Evolutionary conservation across 495 filamentous ascomycete genomes (phyloP), one percentile per base, ranked within the genome.

Genomic region (Platismatia glauca): DNA sequence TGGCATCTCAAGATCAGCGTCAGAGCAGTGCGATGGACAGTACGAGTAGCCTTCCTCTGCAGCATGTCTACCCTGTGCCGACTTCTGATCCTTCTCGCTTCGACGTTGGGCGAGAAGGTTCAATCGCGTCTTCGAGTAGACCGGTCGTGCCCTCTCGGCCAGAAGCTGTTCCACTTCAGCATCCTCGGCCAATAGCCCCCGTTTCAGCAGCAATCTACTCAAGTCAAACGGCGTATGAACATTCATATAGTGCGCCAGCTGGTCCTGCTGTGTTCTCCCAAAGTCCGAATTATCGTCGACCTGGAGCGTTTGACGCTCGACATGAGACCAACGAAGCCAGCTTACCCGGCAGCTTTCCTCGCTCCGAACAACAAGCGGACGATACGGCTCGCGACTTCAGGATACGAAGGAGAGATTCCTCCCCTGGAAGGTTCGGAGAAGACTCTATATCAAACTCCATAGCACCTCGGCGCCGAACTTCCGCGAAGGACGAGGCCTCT

Each of bases 31-130:
- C 64, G 7, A 68, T 70, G 59, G 74, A 68, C 57, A 73, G 73
- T 46, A 62, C 64, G 31, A 75, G 69, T 33, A 74, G 72, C 58
- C 73, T 81, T 55, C 68, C 66, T 7, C 48, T 70, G 9, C 78
- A 79, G 61, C 74, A 79, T 48, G 74, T 81, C 69, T 71, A 77
- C 74, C 84, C 87, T 12, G 68, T 86, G 43, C 78, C 85, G 33
- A 88, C 84, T 27, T 78, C 78, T 15, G 86, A 89, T 68, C 82
- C 82, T 6, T 74, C 74, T 37, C 79, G 76, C 46, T 87, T 83
- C 66, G 85, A 86, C 58, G 80, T 75, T 62, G 73, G 70, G 29
- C 69, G 71, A 13, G 71, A 79, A 22, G 77, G 76, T 55, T 80
- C 85, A 20, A 71, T 74, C 48, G 74, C 76, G n/a, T 75, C 78